Evolutionary conservation across 164 flowering plant genomes (phyloP), one percentile per base, ranked within the genome.

Genomic region (Nymphaea colorata): DNA sequence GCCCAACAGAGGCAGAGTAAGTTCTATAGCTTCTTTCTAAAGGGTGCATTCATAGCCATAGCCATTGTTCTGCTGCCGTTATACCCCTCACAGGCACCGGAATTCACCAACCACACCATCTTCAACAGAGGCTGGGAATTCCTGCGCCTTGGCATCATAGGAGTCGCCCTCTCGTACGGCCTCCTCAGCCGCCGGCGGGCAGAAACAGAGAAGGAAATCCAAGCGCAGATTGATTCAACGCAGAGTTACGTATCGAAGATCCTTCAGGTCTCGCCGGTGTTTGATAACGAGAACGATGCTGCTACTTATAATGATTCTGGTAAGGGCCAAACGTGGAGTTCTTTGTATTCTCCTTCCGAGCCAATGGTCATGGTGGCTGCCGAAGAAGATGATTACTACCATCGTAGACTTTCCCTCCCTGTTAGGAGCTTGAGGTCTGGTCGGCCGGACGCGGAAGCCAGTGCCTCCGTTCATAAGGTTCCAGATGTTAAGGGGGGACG

Each of bases 91-190:
- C 8, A 17, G 4, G 90, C 98, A 3, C 96, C 97, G 59, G 90
- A 85, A 6, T 83, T 85, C 77, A 68, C 86, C 47, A 84, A 76
- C 81, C 90, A 89, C 64, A 74, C 80, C 10, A 15, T 85, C 2
- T 53, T 82, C 61, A 75, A 79, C 45, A 79, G 86, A 81, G 79
- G 84, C 71, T 94, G 97, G 96, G 98, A 94, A 81, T 87, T 94
- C 74, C 78, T 94, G 10, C 96, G 90, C 76, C 88, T 93, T 61
- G 70, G 89, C 5, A 78, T 91, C 64, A 96, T 91, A 11, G 99
- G 99, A 3, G 82, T 94, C 57, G 96, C 96, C 4, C 85, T 94
- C 68, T 90, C 96, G 45, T 94, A 94, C 64, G 96, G 98, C 8
- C 78, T 94, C 0, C 90, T 94, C 69, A 87, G 99, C 80, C 75